phyloP scores from a whole-genome alignment of 176 grass and related monocot species.

The Neostapfia colusana region DNA sequence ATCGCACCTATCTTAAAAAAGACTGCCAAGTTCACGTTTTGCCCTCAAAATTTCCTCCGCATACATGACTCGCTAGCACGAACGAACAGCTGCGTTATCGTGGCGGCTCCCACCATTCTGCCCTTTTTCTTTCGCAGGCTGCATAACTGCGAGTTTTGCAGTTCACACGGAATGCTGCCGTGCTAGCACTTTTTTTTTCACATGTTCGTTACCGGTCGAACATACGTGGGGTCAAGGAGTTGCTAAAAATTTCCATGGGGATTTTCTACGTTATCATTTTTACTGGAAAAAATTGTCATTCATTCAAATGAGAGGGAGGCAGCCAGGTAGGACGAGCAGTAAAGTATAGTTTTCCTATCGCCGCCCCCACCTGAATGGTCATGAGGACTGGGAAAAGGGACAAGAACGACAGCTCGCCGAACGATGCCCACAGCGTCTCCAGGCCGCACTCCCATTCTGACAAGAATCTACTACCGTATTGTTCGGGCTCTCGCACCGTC shows the following conservation, averaged over 20 bases:
- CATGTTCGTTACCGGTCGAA: conserved; percentile 34
- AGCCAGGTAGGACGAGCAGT: not conserved
- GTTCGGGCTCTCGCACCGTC: not conserved
- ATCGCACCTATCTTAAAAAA: not conserved
- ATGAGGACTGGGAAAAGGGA: not conserved
- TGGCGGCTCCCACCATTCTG: not conserved
- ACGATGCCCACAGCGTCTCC: conserved; percentile 18
- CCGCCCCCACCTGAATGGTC: conserved; percentile 27
- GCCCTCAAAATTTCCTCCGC: not conserved
- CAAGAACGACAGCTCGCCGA: not conserved
- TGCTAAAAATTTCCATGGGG: not conserved
- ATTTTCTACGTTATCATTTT: no score
- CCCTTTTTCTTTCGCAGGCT: not conserved
- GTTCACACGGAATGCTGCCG: not conserved
- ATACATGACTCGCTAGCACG: not conserved
- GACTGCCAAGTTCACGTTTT: not conserved
- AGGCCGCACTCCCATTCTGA: not conserved
- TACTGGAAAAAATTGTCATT: not conserved
- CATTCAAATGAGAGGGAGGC: not conserved
- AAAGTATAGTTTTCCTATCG: not conserved
- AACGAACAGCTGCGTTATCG: not conserved
- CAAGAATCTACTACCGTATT: not conserved
- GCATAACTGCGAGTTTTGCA: not conserved
- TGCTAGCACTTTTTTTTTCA: not conserved
- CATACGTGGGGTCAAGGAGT: not conserved